Evolutionary conservation across 169 alveolate species (phyloP), one percentile per base, ranked within the genome.

Genomic region (Cryptosporidium viatorum): DNA sequence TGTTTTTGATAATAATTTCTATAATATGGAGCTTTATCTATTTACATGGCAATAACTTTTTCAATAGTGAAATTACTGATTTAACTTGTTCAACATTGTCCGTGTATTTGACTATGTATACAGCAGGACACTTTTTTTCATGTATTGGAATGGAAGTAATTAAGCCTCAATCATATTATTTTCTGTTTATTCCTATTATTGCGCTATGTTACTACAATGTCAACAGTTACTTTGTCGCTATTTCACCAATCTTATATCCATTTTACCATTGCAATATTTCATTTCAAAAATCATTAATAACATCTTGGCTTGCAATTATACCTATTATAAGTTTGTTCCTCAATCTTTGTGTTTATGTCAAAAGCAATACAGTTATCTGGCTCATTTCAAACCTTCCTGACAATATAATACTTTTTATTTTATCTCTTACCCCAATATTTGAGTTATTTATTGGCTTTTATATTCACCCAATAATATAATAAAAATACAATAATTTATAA

Each of bases 81-180:
- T 31, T 65, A 65, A 29, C 33, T n/a, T 65, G 71, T 37, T 65
- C 50, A 0, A 29, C 71, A n/a, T 65, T 65, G 43, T 35, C 48
- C 1, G 50, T 9, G 18, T 65, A 65, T 65, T 37, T 65, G 43
- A 65, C 48, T 4, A 65, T 65, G 71, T 65, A 26, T 7, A 37
- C 50, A 33, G 48, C 71, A 16, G 71, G 71, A 0, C 50, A 65
- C 29, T 65, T 29, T n/a, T 65, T 65, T 31, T 65, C 50, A n/a
- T 65, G 71, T 35, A 26, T 65, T 37, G 48, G 71, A 8, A 65
- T 65, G 71, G 71, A 37, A 29, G 29, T 33, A 37, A 31, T 65
- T 14, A 43, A 29, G 29, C 8, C 50, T n/a, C 50, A 29, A 14
- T 65, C 50, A 37, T 65, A 65, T 65, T 65, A 14, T 29, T 65